phyloP scores from a whole-genome alignment of 768 basidiomycete species.

The Suillus lakei region DNA sequence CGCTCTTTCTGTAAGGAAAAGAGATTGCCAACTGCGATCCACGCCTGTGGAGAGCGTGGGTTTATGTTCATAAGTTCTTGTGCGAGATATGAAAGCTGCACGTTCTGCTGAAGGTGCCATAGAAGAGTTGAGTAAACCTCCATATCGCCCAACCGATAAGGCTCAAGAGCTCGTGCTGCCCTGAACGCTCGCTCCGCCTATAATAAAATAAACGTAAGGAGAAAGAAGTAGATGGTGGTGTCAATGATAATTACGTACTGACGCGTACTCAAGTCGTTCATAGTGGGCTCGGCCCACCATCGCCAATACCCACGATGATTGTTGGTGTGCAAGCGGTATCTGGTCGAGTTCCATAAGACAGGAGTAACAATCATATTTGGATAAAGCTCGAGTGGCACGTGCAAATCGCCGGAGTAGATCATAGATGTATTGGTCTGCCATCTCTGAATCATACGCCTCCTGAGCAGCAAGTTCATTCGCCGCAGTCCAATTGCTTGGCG shows the following conservation, averaged over 20 bases:
- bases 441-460: slow-evolving; percentile 69
- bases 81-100: slow-evolving; percentile 88
- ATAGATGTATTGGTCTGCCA: slow-evolving; percentile 85
- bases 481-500: slow-evolving; percentile 64
- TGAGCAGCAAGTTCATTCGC: slow-evolving; percentile 74
- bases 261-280: slow-evolving; percentile 86
- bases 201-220: slow-evolving; percentile 26
- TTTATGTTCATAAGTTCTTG: slow-evolving; percentile 89
- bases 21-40: slow-evolving; percentile 96
- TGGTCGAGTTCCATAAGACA: slow-evolving; percentile 79
- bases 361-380: slow-evolving; percentile 74
- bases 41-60: slow-evolving; percentile 83
- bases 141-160: slow-evolving; percentile 92
- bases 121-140: slow-evolving; percentile 95
- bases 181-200: slow-evolving; percentile 93
- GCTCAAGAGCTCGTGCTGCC: slow-evolving; percentile 79
- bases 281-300: slow-evolving; percentile 89
- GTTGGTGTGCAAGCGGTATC: slow-evolving; percentile 74
- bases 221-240: slow-evolving; percentile 18
- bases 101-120: slow-evolving; percentile 89
- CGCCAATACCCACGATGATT: slow-evolving; percentile 77
- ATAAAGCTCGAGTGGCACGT: slow-evolving; percentile 73
- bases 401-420: slow-evolving; percentile 83
- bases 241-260: slow-evolving; percentile 57
- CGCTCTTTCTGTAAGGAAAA: slow-evolving; percentile 96